Percentiles rank a stretch among this genome's conserved stretches.
Conservation (phyloP, 2,329 filamentous ascomycete genomes). For the Aaosphaeria arxii region DNA sequence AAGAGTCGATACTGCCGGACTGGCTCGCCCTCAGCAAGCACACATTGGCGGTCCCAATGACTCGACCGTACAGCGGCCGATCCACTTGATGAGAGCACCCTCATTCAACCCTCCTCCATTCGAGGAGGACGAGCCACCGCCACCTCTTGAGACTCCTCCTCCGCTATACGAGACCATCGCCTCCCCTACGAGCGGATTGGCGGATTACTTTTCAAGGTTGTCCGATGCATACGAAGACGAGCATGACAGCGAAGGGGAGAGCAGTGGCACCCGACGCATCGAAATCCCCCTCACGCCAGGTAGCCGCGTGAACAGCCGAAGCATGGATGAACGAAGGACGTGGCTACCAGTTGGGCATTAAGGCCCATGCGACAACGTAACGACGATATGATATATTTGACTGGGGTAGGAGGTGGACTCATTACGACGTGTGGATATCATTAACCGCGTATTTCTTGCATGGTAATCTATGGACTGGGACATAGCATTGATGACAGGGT, state of each 20-base stretch:
- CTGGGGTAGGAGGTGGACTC: too few relatives aligned
- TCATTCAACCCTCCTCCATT: conserved; percentile 88
- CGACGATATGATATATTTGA: neutral
- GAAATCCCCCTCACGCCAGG: conserved; percentile 64
- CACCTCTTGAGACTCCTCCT: conserved; percentile 73
- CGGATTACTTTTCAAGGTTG: conserved; percentile 83
- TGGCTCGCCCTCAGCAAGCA: conserved; percentile 51
- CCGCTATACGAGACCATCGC: conserved; percentile 81
- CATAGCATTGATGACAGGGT: too few relatives aligned
- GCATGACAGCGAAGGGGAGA: conserved; percentile 53
- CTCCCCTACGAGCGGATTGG: conserved; percentile 66
- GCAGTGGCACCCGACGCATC: conserved; percentile 43
- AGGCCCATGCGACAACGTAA: conserved; percentile 1
- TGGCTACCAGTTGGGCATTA: conserved; percentile 48
- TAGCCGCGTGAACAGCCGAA: conserved; percentile 56
- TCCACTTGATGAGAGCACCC: conserved; percentile 78
- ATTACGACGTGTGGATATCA: too few relatives aligned
- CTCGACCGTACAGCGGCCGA: conserved; percentile 61
- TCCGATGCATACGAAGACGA: conserved; percentile 60
- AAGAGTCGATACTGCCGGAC: conserved; percentile 37
- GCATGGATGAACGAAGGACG: conserved; percentile 61
- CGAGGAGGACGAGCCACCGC: conserved; percentile 74
- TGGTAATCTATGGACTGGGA: too few relatives aligned
- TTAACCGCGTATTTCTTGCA: too few relatives aligned
- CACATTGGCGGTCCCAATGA: conserved; percentile 46